Conservation (phyloP, 208 protist genomes). For the Borovskyia barvae region DNA sequence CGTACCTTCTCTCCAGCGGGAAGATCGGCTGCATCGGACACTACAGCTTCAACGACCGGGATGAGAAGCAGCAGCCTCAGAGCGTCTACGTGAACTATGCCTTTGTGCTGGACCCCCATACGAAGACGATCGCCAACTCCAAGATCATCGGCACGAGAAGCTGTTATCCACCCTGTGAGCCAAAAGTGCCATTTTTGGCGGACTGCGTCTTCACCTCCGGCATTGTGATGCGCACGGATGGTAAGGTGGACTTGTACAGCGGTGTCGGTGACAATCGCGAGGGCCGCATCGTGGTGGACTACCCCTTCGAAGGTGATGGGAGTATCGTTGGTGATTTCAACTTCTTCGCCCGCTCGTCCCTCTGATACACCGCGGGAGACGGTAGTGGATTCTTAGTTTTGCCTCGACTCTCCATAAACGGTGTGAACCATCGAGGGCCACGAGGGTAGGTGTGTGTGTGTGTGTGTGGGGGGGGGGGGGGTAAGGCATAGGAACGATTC, state of each 20-base stretch:
- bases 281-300: slow-evolving; percentile 41
- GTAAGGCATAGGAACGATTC: slow-evolving; percentile 1
- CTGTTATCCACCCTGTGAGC: slow-evolving; percentile 32
- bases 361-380: no score
- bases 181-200: slow-evolving; percentile 25
- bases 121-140: slow-evolving; percentile 12
- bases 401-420: no score
- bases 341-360: slow-evolving; percentile 16
- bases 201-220: slow-evolving; percentile 54
- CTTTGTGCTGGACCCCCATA: slow-evolving; percentile 38
- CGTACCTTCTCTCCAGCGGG: slow-evolving; percentile 39
- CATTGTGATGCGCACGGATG: slow-evolving; percentile 46
- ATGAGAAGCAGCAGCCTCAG: slow-evolving; percentile 9
- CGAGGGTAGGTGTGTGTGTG: no score
- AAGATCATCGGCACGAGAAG: slow-evolving; percentile 42
- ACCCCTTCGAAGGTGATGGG: slow-evolving; percentile 33
- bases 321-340: slow-evolving; percentile 21
- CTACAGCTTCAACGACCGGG: slow-evolving; percentile 33
- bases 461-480: no score
- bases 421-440: no score
- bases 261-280: slow-evolving; percentile 30
- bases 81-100: slow-evolving; percentile 43
- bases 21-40: slow-evolving; percentile 51
- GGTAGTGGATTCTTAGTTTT: no score
- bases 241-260: slow-evolving; percentile 51